Evolutionary conservation across 768 basidiomycete genomes (phyloP), one percentile per base, ranked within the genome.

Genomic region (Naganishia randhawae): DNA sequence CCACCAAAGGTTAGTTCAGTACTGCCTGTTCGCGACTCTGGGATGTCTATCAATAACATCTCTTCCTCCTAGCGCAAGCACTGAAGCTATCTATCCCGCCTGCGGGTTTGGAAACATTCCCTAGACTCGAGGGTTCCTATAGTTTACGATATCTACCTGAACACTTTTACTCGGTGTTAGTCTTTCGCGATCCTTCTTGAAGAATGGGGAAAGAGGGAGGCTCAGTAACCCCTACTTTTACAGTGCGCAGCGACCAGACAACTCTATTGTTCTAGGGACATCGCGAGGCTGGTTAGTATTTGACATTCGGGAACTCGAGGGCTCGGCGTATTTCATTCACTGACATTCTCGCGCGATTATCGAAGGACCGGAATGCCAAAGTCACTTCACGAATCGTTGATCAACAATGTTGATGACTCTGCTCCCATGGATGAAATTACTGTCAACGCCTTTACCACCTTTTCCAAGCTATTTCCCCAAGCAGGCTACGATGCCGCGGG

Each of bases 151-250:
- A 65, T 53, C 63, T 69, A 17, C 69, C 68, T 3, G 61, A 72
- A 25, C 66, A 71, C 52, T 76, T 76, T 64, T 76, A 76, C 61
- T 76, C 75, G 5, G 67, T 74, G 57, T 61, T 27, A 35, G 57
- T 42, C 4, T 17, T 10, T 19, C 17, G 27, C n/a, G 8, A 10
- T 11, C 2, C 19, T 10, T 1, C 27, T 29, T 13, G 13, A 8
- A 61, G 16, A 17, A 1, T 41, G n/a, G 6, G 41, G 9, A 4
- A 3, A 11, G 22, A 32, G 10, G 17, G 22, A 13, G 3, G 37
- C 25, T 61, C 19, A 57, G 33, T 9, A 3, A 4, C 45, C 25
- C 67, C 71, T 53, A 61, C 70, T 54, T 6, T 29, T 5, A 1
- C n/a, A 69, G 66, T 5, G 67, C 67, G 4, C 33, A 54, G 19